phyloP scores from a whole-genome alignment of 208 protist genomes.

The Trypanosomatidae sp. region DNA sequence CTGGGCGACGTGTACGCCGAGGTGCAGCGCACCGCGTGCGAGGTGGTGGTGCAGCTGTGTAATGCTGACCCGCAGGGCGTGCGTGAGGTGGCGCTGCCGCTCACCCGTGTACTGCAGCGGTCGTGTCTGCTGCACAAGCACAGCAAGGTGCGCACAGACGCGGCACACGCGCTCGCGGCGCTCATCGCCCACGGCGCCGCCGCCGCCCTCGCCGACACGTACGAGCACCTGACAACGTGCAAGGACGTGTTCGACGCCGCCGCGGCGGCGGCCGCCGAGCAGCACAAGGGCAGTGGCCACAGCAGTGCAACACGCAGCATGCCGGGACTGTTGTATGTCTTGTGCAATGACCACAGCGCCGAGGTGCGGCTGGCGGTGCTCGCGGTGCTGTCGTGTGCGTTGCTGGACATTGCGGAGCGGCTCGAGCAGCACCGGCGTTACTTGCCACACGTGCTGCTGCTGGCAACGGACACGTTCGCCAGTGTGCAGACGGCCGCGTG shows the following conservation, averaged over 20 bases:
- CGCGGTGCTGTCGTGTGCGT: constrained; percentile 28
- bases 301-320: constrained; percentile 50
- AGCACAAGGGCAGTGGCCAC: too few species aligned
- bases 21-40: constrained; percentile 77
- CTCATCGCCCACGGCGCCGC: constrained; percentile 58
- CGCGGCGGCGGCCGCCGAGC: too few species aligned
- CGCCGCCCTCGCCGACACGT: constrained; percentile 42
- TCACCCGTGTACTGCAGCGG: constrained; percentile 55
- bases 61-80: constrained; percentile 61
- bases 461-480: constrained; percentile 58
- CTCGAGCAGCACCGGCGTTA: constrained; percentile 66
- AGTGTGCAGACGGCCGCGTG: constrained; percentile 27
- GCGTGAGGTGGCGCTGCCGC: constrained; percentile 34
- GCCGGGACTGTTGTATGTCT: constrained; percentile 39
- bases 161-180: constrained; percentile 31
- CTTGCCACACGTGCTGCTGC: constrained; percentile 64
- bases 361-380: constrained; percentile 42
- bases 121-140: constrained; percentile 79
- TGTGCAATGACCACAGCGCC: constrained; percentile 77
- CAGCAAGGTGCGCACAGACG: constrained; percentile 52
- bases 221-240: too few species aligned
- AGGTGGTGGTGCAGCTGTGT: constrained; percentile 45
- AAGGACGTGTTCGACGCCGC: too few species aligned
- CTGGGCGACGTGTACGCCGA: constrained; percentile 65
- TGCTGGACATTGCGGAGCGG: constrained; percentile 74